These are phyloP conservation scores for Actinomortierella wolfii DNA, from an alignment of 371 early-diverging fungal genomes.

Conservation along the genomic window DNA sequence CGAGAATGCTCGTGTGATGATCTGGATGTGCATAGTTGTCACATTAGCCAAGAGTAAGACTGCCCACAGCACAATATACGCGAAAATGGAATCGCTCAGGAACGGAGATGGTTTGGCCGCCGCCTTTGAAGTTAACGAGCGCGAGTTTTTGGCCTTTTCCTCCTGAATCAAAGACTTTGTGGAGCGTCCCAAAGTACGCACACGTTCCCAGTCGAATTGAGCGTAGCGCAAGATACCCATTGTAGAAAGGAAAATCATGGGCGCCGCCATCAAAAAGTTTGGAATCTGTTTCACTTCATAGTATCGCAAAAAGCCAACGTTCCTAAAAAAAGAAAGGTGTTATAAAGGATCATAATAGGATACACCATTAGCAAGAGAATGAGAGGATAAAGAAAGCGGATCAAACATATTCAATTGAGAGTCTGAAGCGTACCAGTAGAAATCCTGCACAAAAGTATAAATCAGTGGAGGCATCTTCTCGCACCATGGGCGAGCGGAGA, in stretches of 20 bases:
- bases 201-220: constrained; percentile 52
- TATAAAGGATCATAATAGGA: constrained; percentile 1
- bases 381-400: neutral
- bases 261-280: constrained; percentile 88
- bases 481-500: constrained; percentile 76
- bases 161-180: neutral
- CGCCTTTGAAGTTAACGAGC: too few relatives aligned
- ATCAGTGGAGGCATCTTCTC: constrained; percentile 58
- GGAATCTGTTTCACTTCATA: constrained; percentile 84
- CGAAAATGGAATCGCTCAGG: constrained; percentile 46
- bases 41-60: constrained; percentile 62
- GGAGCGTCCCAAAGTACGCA: constrained; percentile 57
- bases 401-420: neutral
- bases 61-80: constrained; percentile 76
- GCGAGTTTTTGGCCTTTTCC: too few relatives aligned
- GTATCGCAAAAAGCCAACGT: constrained; percentile 84
- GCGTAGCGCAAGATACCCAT: constrained; percentile 64
- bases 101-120: constrained; percentile 19
- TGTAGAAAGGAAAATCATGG: constrained; percentile 71
- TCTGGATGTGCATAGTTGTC: constrained; percentile 88
- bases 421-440: constrained; percentile 87
- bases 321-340: constrained; percentile 50
- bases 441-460: constrained; percentile 85
- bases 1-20: constrained; percentile 88
- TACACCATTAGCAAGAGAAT: too few relatives aligned